These are phyloP conservation scores for Micromonas commoda DNA, from an alignment of 139 green algal genomes.

Conservation along the genomic window DNA sequence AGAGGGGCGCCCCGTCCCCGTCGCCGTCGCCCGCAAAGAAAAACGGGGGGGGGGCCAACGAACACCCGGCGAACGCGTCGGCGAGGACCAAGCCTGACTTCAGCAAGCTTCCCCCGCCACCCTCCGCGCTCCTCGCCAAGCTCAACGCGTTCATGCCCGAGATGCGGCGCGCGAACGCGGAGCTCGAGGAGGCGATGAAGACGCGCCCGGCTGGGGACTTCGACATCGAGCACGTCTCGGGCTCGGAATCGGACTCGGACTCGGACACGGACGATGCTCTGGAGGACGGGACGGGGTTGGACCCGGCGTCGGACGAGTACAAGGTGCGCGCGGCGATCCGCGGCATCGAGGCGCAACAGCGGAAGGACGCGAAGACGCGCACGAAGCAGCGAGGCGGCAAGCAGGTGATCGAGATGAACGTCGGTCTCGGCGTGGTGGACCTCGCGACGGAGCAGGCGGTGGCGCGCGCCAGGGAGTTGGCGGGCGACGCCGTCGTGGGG, in stretches of 20 bases:
- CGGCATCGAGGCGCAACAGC: background rate
- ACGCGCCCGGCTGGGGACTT: background rate
- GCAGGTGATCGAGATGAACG: background rate
- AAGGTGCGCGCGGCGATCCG: background rate
- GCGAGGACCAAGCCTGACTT: background rate
- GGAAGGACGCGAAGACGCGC: background rate
- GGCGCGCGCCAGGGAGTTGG: background rate
- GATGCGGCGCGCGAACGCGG: background rate
- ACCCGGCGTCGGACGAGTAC: background rate
- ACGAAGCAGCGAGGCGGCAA: background rate
- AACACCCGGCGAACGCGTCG: no score
- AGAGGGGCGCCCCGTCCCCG: no score
- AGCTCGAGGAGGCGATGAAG: background rate
- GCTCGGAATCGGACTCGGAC: background rate
- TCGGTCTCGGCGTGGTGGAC: conserved; percentile 8
- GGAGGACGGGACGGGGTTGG: background rate
- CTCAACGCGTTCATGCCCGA: conserved; percentile 8
- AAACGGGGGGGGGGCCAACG: no score
- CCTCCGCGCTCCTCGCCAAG: conserved; percentile 5
- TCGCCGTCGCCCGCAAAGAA: background rate
- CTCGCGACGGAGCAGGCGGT: background rate
- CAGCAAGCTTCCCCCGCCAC: background rate
- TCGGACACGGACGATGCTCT: background rate
- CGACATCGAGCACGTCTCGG: background rate
- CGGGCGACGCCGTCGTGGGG: background rate